phyloP scores from a whole-genome alignment of 306 rosid genomes.

The Vigna unguiculata region DNA sequence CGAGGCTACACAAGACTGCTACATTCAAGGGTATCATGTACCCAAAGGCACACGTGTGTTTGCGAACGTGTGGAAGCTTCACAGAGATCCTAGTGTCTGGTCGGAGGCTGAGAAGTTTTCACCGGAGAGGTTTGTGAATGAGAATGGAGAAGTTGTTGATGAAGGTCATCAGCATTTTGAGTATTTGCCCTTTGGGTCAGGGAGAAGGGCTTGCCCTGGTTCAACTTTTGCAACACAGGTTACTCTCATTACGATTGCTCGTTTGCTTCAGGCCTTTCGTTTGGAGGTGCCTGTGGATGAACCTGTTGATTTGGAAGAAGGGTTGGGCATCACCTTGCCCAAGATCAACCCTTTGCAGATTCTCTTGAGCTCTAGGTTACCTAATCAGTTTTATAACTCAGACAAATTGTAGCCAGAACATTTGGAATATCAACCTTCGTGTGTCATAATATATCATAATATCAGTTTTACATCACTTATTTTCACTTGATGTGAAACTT shows the following conservation, averaged over 20 bases:
- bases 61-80: slow-evolving; percentile 67
- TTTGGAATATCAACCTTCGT: no score
- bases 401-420: no score
- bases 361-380: slow-evolving; percentile 47
- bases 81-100: slow-evolving; percentile 64
- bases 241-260: slow-evolving; percentile 50
- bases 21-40: slow-evolving; percentile 44
- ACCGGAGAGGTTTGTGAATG: slow-evolving; percentile 59
- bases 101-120: slow-evolving; percentile 51
- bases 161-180: slow-evolving; percentile 51
- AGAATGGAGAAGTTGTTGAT: slow-evolving; percentile 39
- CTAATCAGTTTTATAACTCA: background rate
- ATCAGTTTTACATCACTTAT: no score
- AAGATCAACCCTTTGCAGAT: slow-evolving; percentile 51
- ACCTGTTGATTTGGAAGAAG: slow-evolving; percentile 61
- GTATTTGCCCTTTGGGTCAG: slow-evolving; percentile 63
- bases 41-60: slow-evolving; percentile 61
- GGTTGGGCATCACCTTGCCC: slow-evolving; percentile 58
- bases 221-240: slow-evolving; percentile 52
- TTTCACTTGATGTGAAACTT: no score
- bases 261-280: slow-evolving; percentile 67
- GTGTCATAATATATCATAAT: no score
- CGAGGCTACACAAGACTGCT: slow-evolving; percentile 60
- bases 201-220: slow-evolving; percentile 71
- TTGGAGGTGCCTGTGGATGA: slow-evolving; percentile 35